phyloP scores from a whole-genome alignment of 345 rosid species.

The Viola odorata region DNA sequence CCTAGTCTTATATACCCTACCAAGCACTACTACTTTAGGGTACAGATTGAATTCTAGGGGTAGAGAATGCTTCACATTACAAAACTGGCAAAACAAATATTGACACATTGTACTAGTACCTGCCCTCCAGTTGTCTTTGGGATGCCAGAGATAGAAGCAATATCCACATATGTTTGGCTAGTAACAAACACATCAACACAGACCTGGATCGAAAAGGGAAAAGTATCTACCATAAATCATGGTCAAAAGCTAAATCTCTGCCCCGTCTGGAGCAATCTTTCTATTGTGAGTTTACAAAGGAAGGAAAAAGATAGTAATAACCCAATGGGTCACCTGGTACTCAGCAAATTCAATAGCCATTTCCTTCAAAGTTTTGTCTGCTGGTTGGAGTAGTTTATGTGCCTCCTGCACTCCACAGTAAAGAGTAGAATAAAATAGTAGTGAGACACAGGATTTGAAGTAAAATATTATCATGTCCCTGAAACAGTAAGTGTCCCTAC shows the following conservation, averaged over 20 bases:
- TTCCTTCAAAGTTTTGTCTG: conserved; percentile 79
- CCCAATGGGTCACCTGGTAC: conserved; percentile 57
- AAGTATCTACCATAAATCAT: conserved; percentile 8
- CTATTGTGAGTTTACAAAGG: not conserved
- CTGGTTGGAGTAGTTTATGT: conserved; percentile 89
- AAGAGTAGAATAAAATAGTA: no score
- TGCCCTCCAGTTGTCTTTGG: conserved; percentile 97
- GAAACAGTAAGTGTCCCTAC: no score
- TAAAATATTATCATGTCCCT: no score
- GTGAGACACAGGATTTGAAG: no score
- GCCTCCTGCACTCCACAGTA: conserved; percentile 62
- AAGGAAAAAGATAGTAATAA: conserved; percentile 6
- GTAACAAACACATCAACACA: conserved; percentile 92
- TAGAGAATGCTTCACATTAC: no score
- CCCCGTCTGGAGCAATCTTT: not conserved
- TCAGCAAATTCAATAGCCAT: conserved; percentile 99
- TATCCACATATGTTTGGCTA: conserved; percentile 80
- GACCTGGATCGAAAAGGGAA: conserved; percentile 46
- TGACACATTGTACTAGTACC: conserved; percentile 29
- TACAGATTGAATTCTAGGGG: no score
- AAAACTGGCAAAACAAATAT: no score
- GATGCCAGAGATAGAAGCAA: conserved; percentile 81
- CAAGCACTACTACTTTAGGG: no score
- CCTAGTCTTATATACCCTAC: no score
- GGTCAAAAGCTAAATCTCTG: not conserved